These are phyloP conservation scores for Hysterium pulicare DNA, from an alignment of 2,329 filamentous ascomycete genomes.

Conservation along the genomic window DNA sequence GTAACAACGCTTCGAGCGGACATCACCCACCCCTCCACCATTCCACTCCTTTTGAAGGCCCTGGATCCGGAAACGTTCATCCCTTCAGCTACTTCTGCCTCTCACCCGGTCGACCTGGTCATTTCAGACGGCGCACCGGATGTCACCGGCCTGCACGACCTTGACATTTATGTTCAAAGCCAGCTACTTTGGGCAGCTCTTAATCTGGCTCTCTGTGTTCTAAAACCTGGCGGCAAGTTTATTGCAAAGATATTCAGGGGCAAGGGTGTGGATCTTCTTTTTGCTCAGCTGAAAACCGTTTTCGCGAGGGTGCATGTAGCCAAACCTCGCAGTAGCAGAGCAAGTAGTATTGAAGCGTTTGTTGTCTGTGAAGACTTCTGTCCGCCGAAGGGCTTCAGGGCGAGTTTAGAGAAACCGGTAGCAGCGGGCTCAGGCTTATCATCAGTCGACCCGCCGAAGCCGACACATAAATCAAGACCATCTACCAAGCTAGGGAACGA, in stretches of 20 bases:
- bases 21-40: constrained; percentile 94
- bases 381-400: constrained; percentile 71
- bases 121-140: constrained; percentile 94
- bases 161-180: constrained; percentile 97
- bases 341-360: constrained; percentile 94
- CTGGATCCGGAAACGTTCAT: constrained; percentile 65
- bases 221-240: constrained; percentile 90
- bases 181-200: constrained; percentile 92
- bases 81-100: constrained; percentile 46
- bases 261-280: constrained; percentile 91
- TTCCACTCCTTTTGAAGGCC: constrained; percentile 80
- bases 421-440: constrained; percentile 59
- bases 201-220: constrained; percentile 87
- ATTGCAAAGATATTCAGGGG: constrained; percentile 97
- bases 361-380: constrained; percentile 90
- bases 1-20: constrained; percentile 91
- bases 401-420: constrained; percentile 71
- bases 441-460: constrained; percentile 37
- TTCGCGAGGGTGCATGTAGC: constrained; percentile 86
- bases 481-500: constrained; percentile 40
- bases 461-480: constrained; percentile 15
- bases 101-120: constrained; percentile 84
- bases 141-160: constrained; percentile 92
- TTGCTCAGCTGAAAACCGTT: constrained; percentile 87
- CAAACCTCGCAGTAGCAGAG: constrained; percentile 90